Base-by-base conservation (phyloP, 345 rosid genomes). In the Crucihimalaya himalaica region DNA sequence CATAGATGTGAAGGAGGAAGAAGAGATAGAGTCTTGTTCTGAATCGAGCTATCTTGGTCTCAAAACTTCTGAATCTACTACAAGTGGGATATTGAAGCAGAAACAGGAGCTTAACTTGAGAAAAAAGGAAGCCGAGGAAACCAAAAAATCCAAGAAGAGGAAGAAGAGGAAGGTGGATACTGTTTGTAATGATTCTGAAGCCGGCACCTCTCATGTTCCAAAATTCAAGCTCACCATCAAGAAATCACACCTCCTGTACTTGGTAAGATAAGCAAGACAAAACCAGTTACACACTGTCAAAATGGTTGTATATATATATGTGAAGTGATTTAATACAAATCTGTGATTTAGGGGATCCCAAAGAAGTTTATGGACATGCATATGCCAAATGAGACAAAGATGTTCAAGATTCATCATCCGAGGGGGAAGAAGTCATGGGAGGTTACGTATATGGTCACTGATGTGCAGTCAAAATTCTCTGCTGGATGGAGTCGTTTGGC, bases 401-500 rank as follows among this genome's bases (percentile, higher is more conserved):
- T 8, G 66, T 70, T 76, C 53, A 76, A 46, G 65, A 70, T 76
- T 63, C 66, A 21, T 45, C 13, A 72, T 28, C 19, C 4, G 2
- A 21, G 56, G 6, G 66, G 57, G 31, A 47, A 28, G 32, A 29
- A 70, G 14, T 7, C 75, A 54, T 70, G 71, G 80, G 55, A 55
- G 14, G 80, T 76, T 46, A 4, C n/a, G 20, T 76, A 35, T 46
- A 4, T 63, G 66, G 53, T 46, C 45, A 69, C 20, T 63, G 66
- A 46, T 70, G 6, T 5, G 8, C 80, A 76, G 25, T 18, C 80
- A 20, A 76, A 60, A 70, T 54, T 76, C 45, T 69, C 75, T 54
- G 65, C 52, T 34, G 79, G 79, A 23, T 76, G 79, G 79, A 37
- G 40, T 63, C 71, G 75, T 63, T 35, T 69, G 45, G 40, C 68